These are phyloP conservation scores for Colletotrichum sp. DNA, from an alignment of 2,329 filamentous ascomycete species.

Conservation along the genomic window DNA sequence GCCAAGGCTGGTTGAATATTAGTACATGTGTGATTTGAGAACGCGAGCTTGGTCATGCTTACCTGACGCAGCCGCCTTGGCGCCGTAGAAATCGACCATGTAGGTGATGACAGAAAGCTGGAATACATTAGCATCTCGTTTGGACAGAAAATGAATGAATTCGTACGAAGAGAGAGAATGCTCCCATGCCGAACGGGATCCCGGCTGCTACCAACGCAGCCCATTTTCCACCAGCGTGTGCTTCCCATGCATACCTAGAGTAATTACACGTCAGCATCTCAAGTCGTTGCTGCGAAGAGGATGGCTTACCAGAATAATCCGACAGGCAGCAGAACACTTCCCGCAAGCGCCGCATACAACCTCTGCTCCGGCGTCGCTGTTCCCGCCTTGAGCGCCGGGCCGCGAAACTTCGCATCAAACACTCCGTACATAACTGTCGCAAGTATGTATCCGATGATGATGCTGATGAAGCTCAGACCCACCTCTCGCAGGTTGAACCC, in stretches of 20 bases:
- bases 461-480: slow-evolving; percentile 20
- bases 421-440: slow-evolving; percentile 3
- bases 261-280: not conserved
- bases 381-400: not conserved
- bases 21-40: not conserved
- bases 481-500: slow-evolving; percentile 14
- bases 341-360: slow-evolving; percentile 23
- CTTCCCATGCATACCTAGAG: slow-evolving; percentile 33
- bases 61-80: slow-evolving; percentile 20
- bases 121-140: accelerated
- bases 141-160: accelerated
- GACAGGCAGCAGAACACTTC: slow-evolving; percentile 18
- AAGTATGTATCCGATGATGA: slow-evolving; percentile 20
- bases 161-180: not conserved
- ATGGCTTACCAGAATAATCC: slow-evolving; percentile 24
- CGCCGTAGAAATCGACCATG: slow-evolving; percentile 24
- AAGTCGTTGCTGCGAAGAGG: not conserved
- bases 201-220: slow-evolving; percentile 19
- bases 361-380: slow-evolving; percentile 21
- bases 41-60: not conserved
- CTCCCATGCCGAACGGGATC: slow-evolving; percentile 17
- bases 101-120: slow-evolving; percentile 19
- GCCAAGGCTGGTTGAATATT: slow-evolving; percentile 27
- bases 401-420: slow-evolving; percentile 15
- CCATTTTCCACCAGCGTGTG: slow-evolving; percentile 28